Percentiles rank a stretch among this genome's conserved stretches.
These are phyloP conservation scores for Cryptococcus hybrid DNA, from an alignment of 1,284 basidiomycete genomes.

Conservation along the genomic window DNA sequence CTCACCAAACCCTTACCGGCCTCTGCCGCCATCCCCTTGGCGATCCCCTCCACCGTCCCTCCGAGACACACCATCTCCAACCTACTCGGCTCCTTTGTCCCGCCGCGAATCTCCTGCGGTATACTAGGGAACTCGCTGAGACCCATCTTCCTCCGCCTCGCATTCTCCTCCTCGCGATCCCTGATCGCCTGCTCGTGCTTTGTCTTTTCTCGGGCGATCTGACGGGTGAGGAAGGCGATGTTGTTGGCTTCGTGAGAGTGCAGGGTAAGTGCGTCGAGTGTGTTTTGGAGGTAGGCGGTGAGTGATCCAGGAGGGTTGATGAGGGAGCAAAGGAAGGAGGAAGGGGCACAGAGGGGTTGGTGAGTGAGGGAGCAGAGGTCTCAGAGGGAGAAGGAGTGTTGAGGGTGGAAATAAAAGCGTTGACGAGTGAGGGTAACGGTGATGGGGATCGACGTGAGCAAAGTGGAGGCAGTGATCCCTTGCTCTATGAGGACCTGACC, in stretches of 20 bases:
- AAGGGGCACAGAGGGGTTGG: constrained; percentile 37
- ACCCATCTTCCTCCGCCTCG: constrained; percentile 74
- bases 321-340: constrained; percentile 56
- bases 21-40: constrained; percentile 69
- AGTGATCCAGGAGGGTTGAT: constrained; percentile 56
- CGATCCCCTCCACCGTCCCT: constrained; percentile 83
- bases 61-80: constrained; percentile 83
- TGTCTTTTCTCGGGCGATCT: constrained; percentile 84
- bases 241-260: constrained; percentile 92
- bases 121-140: constrained; percentile 83
- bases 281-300: constrained; percentile 62
- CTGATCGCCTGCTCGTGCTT: constrained; percentile 76
- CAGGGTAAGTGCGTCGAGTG: constrained; percentile 78
- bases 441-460: constrained; percentile 87
- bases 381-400: constrained; percentile 53
- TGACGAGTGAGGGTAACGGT: constrained; percentile 81
- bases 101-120: constrained; percentile 77
- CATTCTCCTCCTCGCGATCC: constrained; percentile 90
- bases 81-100: constrained; percentile 84
- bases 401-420: constrained; percentile 77
- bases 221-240: constrained; percentile 85
- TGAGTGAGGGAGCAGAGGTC: constrained; percentile 30
- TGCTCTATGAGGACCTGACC: constrained; percentile 80
- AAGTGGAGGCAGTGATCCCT: constrained; percentile 82
- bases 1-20: constrained; percentile 57